Base-by-base conservation (phyloP, 2,329 filamentous ascomycete genomes). In the Dothiorella sarmentorum region DNA sequence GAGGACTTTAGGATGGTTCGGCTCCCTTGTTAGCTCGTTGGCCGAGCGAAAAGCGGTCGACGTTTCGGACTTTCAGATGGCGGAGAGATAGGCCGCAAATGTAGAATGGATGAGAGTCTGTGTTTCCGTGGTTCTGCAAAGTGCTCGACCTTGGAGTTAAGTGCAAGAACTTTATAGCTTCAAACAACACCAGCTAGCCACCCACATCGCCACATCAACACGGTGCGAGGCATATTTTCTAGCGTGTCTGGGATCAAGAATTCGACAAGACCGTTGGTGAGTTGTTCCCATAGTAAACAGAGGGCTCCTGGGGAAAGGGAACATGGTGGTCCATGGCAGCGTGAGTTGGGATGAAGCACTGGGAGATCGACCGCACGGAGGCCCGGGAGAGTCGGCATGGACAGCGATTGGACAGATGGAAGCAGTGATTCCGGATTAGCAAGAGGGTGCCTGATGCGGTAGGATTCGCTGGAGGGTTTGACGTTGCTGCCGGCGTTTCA, bases 301-400 rank as follows among this genome's bases (percentile, higher is more conserved):
- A 33, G 7, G 38, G 7, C 15, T 7, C 6, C 38, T 37, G 45
- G 31, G 13, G 35, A 9, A 7, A 24, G 5, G 24, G 40, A 40
- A 11, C 55, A 57, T 57, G 55, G 55, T 29, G 42, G 38, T 17
- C 55, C 55, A 38, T 31, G 55, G 38, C 40, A 26, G n/a, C 22
- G 27, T 20, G 33, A 9, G 13, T 26, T 29, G 24, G 13, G 24
- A 26, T 35, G 26, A 11, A 29, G 35, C 49, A 40, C n/a, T 9
- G 24, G 29, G 24, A 40, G n/a, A 17, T 22, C 33, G 49, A 20
- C 7, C 35, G 24, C 17, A 24, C 35, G 9, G 33, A 10, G 26
- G 22, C n/a, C n/a, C 17, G 35, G 35, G 29, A 27, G 13, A 31
- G n/a, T 24, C 11, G 1, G 6, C 17, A 6, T 38, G 22, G 20